A percentile compares a stretch with the other conserved stretches of the same genome.
phyloP scores from a whole-genome alignment of 2,329 filamentous ascomycete genomes.

The Beauveria pseudobassiana region DNA sequence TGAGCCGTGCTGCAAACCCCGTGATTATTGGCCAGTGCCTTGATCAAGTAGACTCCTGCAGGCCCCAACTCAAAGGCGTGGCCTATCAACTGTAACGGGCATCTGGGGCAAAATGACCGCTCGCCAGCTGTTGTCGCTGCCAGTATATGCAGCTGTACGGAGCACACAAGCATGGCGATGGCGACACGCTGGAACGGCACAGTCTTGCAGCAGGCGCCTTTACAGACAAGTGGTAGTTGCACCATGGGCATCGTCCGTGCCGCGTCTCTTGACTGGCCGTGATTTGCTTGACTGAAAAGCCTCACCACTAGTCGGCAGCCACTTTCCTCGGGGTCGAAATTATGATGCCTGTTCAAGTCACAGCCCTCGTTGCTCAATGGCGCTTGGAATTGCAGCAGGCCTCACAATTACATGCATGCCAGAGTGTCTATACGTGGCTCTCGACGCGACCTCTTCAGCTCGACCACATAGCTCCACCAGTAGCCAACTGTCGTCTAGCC shows the following conservation, averaged over 20 bases:
- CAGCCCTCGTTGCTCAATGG: not conserved
- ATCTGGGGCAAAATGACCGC: not conserved
- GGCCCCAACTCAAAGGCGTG: not conserved
- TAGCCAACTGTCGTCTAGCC: not conserved
- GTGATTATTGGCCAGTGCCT: constrained; percentile 8
- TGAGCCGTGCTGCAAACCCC: not conserved
- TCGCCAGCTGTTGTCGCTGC: not conserved
- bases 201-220: constrained; percentile 1
- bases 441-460: not conserved
- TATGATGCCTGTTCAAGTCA: not conserved
- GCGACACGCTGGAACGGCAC: not conserved
- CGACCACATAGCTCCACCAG: not conserved
- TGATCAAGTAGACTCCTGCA: constrained; percentile 4
- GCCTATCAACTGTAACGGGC: not conserved
- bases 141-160: not conserved
- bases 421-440: not conserved
- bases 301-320: not conserved
- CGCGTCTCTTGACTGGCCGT: not conserved
- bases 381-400: not conserved
- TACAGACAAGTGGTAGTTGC: not conserved
- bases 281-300: not conserved
- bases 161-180: not conserved
- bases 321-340: not conserved
- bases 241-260: too few species aligned
- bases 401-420: not conserved